These are phyloP conservation scores for Apiospora aurea DNA, from an alignment of 2,329 filamentous ascomycete species.

Conservation along the genomic window DNA sequence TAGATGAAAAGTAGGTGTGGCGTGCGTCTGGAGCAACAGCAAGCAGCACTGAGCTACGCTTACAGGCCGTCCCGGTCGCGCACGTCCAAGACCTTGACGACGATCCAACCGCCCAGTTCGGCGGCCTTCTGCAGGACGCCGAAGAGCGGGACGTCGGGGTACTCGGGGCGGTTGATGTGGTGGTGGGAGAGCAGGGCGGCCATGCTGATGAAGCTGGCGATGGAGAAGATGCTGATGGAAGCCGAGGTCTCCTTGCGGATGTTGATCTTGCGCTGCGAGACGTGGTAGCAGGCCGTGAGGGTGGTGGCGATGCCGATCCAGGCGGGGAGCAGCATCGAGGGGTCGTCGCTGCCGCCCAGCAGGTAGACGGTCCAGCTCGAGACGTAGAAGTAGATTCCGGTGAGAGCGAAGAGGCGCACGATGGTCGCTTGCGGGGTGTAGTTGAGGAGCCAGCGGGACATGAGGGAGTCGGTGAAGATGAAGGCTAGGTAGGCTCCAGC, in stretches of 20 bases:
- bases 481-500: slow-evolving; percentile 81
- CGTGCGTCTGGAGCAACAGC: neutral
- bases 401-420: slow-evolving; percentile 78
- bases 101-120: slow-evolving; percentile 26
- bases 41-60: neutral
- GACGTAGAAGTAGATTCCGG: slow-evolving; percentile 76
- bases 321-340: slow-evolving; percentile 74
- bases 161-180: slow-evolving; percentile 67
- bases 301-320: slow-evolving; percentile 82
- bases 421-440: slow-evolving; percentile 84
- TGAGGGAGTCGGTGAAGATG: slow-evolving; percentile 84
- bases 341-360: slow-evolving; percentile 73
- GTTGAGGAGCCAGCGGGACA: slow-evolving; percentile 86
- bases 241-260: slow-evolving; percentile 81
- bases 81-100: slow-evolving; percentile 27
- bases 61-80: slow-evolving; percentile 22
- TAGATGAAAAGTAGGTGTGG: neutral
- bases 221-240: slow-evolving; percentile 78
- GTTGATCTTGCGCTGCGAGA: slow-evolving; percentile 79
- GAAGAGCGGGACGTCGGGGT: slow-evolving; percentile 66
- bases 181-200: slow-evolving; percentile 71
- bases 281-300: slow-evolving; percentile 76
- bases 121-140: slow-evolving; percentile 41
- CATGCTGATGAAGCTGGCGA: slow-evolving; percentile 80
- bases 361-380: slow-evolving; percentile 76